Conservation (phyloP, 345 rosid genomes). For the Eucalyptus pauciflora region DNA sequence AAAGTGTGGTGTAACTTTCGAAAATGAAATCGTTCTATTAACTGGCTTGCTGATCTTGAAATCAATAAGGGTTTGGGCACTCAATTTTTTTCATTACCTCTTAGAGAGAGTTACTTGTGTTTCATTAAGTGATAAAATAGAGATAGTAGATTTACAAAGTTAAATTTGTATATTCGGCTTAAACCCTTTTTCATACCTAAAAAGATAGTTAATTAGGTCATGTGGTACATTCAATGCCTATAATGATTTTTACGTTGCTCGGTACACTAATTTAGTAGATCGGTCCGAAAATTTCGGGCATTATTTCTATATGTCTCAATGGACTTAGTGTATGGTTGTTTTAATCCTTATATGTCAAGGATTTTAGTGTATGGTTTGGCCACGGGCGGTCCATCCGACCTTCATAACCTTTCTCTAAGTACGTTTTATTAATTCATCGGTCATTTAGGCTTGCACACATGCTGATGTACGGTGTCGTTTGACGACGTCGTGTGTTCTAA, state of each 20-base stretch:
- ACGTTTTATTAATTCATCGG: background rate
- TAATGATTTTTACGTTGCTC: background rate
- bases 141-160: too few species aligned
- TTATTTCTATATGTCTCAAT: background rate
- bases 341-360: background rate
- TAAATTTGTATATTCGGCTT: too few species aligned
- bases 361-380: background rate
- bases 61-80: background rate
- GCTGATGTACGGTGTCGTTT: background rate
- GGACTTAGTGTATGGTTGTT: background rate
- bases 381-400: background rate
- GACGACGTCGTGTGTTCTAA: background rate
- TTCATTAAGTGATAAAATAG: background rate
- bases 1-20: background rate
- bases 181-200: background rate
- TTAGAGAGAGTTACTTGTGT: background rate
- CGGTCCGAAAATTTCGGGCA: accelerated
- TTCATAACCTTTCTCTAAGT: background rate
- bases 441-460: background rate
- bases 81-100: background rate
- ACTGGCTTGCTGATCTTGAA: accelerated
- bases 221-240: background rate
- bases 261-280: background rate
- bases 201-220: background rate
- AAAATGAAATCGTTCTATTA: accelerated